Evolutionary conservation across 2,329 filamentous ascomycete genomes (phyloP).

Genomic region (Verticillium alfalfae): DNA sequence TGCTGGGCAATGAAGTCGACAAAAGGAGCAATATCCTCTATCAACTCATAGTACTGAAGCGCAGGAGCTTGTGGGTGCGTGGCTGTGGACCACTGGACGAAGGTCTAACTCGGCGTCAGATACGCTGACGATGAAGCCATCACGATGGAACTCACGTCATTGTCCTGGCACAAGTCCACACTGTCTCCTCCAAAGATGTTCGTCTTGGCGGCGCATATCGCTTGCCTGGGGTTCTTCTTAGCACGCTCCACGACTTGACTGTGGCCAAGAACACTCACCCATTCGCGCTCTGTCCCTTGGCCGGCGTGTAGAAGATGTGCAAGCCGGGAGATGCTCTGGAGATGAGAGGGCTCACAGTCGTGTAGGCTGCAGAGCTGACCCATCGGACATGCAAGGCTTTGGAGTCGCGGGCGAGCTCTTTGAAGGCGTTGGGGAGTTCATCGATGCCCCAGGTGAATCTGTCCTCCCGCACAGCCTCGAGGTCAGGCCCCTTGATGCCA

Average conservation of each 20-base stretch:
- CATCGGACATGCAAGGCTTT: conserved; percentile 77
- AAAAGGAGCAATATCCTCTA: conserved; percentile 53
- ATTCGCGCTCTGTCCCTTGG: conserved; percentile 7
- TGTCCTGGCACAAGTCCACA: neutral
- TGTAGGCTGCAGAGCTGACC: conserved; percentile 55
- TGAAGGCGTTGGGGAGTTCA: conserved; percentile 67
- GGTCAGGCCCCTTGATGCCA: conserved; percentile 47
- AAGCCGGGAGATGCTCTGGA: conserved; percentile 75
- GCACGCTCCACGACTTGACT: neutral
- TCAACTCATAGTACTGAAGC: conserved; percentile 63
- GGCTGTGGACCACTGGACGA: conserved; percentile 48
- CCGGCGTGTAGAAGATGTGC: conserved; percentile 71
- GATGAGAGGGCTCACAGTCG: conserved; percentile 62
- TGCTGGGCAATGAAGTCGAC: conserved; percentile 42
- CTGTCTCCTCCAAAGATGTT: neutral
- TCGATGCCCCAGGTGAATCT: conserved; percentile 66
- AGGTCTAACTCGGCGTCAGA: conserved; percentile 18
- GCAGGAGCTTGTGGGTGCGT: neutral
- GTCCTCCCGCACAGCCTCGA: conserved; percentile 72
- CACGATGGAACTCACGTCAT: neutral
- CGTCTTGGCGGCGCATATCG: neutral
- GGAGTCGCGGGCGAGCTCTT: conserved; percentile 54
- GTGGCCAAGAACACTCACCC: neutral
- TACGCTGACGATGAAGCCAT: neutral
- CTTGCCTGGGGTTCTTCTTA: neutral